Conservation (phyloP, 176 grass and related monocot species). For the Thalia dealbata region DNA sequence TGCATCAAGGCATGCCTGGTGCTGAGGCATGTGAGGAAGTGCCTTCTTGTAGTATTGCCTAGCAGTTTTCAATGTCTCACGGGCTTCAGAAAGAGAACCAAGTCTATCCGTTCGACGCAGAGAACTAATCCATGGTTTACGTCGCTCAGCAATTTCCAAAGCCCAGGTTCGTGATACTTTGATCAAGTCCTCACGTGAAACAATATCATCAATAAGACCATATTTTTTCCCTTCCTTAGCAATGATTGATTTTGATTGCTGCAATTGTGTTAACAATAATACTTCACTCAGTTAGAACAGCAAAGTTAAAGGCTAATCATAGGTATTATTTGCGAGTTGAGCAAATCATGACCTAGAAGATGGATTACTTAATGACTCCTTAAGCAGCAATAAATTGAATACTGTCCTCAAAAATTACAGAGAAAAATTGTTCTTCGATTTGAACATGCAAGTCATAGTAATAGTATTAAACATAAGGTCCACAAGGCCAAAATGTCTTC, state of each 20-base stretch:
- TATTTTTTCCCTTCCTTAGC: slow-evolving; percentile 68
- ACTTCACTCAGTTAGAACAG: not conserved
- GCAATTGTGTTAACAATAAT: slow-evolving; percentile 1
- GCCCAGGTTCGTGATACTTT: slow-evolving; percentile 64
- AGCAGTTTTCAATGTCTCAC: slow-evolving; percentile 48
- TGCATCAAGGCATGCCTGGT: slow-evolving; percentile 66
- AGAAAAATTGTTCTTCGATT: no score
- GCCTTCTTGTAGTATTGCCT: slow-evolving; percentile 53
- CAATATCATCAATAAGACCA: slow-evolving; percentile 66
- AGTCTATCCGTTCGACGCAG: slow-evolving; percentile 69
- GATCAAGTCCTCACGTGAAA: slow-evolving; percentile 66
- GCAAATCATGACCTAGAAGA: no score
- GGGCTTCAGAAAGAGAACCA: slow-evolving; percentile 72
- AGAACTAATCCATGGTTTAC: slow-evolving; percentile 75
- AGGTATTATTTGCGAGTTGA: not conserved
- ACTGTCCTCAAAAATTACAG: no score
- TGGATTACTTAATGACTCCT: no score
- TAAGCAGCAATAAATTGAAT: no score
- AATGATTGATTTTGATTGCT: slow-evolving; percentile 72
- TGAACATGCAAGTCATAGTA: no score
- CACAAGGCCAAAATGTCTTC: no score
- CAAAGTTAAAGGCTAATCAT: not conserved
- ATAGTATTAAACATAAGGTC: no score
- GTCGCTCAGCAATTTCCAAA: slow-evolving; percentile 56
- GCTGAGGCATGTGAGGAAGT: slow-evolving; percentile 74